These are phyloP conservation scores for Penicillium sp. DNA, from an alignment of 2,329 filamentous ascomycete genomes.

Conservation along the genomic window DNA sequence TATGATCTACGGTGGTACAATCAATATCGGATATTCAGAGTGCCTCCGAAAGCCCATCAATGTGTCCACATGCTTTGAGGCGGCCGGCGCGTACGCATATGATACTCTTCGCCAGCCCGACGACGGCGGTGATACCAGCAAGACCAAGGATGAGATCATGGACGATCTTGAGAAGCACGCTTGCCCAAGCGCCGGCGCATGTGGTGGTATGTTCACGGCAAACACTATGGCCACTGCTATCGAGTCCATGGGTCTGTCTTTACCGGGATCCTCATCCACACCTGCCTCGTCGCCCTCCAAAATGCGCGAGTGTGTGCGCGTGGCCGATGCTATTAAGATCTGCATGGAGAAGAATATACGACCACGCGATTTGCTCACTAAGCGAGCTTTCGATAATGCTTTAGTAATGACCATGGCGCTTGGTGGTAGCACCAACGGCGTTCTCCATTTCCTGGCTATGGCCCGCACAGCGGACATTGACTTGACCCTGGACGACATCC, in stretches of 20 bases:
- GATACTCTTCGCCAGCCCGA: constrained; percentile 70
- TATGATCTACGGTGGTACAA: constrained; percentile 95
- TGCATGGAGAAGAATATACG: constrained; percentile 83
- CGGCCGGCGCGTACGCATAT: constrained; percentile 78
- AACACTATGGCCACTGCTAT: constrained; percentile 93
- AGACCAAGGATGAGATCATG: constrained; percentile 74
- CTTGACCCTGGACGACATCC: constrained; percentile 78
- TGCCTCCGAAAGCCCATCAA: constrained; percentile 79
- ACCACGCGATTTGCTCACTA: constrained; percentile 77
- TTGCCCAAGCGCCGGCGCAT: constrained; percentile 76
- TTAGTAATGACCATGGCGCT: constrained; percentile 87
- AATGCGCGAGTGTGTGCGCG: constrained; percentile 81
- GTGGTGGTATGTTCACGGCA: constrained; percentile 91
- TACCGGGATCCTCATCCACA: constrained; percentile 81
- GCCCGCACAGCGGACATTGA: constrained; percentile 78
- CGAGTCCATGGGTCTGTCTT: constrained; percentile 80
- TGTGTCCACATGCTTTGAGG: constrained; percentile 86
- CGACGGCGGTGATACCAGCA: constrained; percentile 62
- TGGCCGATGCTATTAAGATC: constrained; percentile 71
- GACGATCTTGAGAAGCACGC: constrained; percentile 78
- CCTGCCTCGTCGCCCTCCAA: constrained; percentile 81
- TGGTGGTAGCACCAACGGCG: constrained; percentile 86
- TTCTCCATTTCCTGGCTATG: constrained; percentile 88
- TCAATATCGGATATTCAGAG: constrained; percentile 79
- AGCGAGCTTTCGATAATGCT: constrained; percentile 81